Evolutionary conservation across 1,284 basidiomycete genomes (phyloP).

Genomic region (Lentinus polychrous): DNA sequence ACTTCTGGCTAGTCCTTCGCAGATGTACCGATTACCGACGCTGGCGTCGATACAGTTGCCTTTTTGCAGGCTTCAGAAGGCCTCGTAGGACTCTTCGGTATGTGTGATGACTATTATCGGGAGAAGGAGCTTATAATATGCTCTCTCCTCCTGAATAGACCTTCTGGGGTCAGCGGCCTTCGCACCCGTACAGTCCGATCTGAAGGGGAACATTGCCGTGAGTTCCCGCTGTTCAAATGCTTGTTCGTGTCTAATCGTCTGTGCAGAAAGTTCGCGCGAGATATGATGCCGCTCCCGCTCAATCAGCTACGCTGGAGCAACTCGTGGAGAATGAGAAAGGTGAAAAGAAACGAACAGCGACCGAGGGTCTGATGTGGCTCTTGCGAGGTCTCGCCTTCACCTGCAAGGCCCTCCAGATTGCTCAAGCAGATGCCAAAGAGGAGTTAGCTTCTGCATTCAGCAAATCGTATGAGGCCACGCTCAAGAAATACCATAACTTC

Average conservation of each 20-base stretch:
- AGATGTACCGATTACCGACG: constrained; percentile 83
- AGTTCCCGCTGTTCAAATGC: constrained; percentile 19
- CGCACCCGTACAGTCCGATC: constrained; percentile 77
- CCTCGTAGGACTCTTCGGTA: constrained; percentile 89
- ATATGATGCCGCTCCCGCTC: constrained; percentile 57
- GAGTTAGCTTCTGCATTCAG: constrained; percentile 79
- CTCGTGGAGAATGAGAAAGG: constrained; percentile 83
- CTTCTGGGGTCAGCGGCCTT: constrained; percentile 88
- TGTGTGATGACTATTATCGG: constrained; percentile 20
- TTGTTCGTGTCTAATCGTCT: constrained; percentile 1
- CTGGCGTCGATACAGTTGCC: constrained; percentile 80
- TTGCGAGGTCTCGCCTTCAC: constrained; percentile 89
- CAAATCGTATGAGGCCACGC: constrained; percentile 75
- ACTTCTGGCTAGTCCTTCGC: constrained; percentile 65
- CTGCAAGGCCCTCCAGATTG: constrained; percentile 71
- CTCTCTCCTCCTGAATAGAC: constrained; percentile 40
- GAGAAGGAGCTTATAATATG: no score
- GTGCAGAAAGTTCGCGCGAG: constrained; percentile 83
- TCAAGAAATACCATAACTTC: constrained; percentile 88
- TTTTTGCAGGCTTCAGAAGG: constrained; percentile 92
- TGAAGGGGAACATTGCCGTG: constrained; percentile 90
- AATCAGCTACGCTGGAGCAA: constrained; percentile 77
- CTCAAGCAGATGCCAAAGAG: constrained; percentile 60
- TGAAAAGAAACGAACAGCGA: constrained; percentile 84
- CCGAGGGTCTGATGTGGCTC: constrained; percentile 92